Percentiles rank a stretch among this genome's conserved stretches.
Evolutionary conservation across 306 rosid genomes (phyloP).

Genomic region (Rubus idaeus): DNA sequence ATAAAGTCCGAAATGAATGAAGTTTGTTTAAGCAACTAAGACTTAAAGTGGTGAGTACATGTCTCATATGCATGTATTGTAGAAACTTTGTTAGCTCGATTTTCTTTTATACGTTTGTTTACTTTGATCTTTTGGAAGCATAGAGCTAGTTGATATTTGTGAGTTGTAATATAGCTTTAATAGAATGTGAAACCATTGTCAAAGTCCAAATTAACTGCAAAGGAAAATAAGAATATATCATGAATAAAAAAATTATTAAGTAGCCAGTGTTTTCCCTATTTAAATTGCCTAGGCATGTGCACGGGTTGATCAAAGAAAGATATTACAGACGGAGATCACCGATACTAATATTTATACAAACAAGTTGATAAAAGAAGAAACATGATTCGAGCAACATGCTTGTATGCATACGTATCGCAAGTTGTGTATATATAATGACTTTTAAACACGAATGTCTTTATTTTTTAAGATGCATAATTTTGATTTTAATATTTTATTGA

Average conservation of each 20-base stretch:
- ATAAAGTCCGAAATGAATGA: too few relatives aligned
- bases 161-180: neutral
- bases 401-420: too few relatives aligned
- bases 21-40: too few relatives aligned
- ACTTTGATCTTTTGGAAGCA: too few relatives aligned
- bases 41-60: too few relatives aligned
- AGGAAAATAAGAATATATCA: neutral
- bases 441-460: too few relatives aligned
- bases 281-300: neutral
- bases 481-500: too few relatives aligned
- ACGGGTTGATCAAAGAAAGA: neutral
- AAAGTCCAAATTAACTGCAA: neutral
- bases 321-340: neutral
- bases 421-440: too few relatives aligned
- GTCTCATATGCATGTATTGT: too few relatives aligned
- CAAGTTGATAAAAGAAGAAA: neutral
- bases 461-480: too few relatives aligned
- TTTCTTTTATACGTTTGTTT: too few relatives aligned
- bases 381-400: neutral
- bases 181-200: neutral
- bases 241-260: neutral
- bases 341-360: neutral
- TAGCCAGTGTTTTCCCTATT: neutral
- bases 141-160: neutral
- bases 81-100: too few relatives aligned